Evolutionary conservation across 1,284 basidiomycete species (phyloP).

Genomic region (Melampsora americana): DNA sequence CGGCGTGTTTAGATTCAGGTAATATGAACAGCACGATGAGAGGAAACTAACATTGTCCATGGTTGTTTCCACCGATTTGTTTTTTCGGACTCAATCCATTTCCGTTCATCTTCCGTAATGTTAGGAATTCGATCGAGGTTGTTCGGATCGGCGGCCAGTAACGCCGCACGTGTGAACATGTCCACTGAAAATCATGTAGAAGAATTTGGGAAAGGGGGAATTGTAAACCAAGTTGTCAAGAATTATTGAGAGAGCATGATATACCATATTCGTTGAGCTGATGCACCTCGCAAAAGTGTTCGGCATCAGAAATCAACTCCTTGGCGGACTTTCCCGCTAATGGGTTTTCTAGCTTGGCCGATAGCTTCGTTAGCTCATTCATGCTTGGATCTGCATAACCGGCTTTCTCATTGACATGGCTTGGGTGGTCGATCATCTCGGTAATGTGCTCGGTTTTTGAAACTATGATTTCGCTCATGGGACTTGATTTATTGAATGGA

Average conservation of each 20-base stretch:
- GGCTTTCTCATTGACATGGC: too few species aligned
- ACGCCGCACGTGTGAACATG: slow-evolving; percentile 63
- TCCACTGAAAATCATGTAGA: slow-evolving; percentile 46
- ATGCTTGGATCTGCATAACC: too few species aligned
- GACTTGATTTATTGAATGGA: too few species aligned
- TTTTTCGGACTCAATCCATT: not conserved
- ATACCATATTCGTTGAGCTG: slow-evolving; percentile 19
- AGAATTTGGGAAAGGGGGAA: too few species aligned
- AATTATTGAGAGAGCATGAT: not conserved
- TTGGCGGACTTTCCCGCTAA: slow-evolving; percentile 14
- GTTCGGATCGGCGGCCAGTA: slow-evolving; percentile 63
- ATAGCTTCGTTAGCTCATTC: not conserved
- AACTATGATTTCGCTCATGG: too few species aligned
- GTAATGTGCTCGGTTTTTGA: too few species aligned
- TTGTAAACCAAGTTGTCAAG: too few species aligned
- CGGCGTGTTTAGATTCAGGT: not conserved
- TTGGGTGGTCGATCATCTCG: too few species aligned
- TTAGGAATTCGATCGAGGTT: slow-evolving; percentile 61
- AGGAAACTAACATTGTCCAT: slow-evolving; percentile 18
- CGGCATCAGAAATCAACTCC: slow-evolving; percentile 13
- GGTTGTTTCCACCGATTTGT: slow-evolving; percentile 34
- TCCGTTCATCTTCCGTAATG: slow-evolving; percentile 61
- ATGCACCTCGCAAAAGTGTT: slow-evolving; percentile 23
- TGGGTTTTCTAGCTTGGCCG: slow-evolving; percentile 35
- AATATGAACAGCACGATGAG: not conserved